Evolutionary conservation across 169 alveolate species (phyloP), one percentile per base, ranked within the genome.

Genomic region (Eimeria zaria): DNA sequence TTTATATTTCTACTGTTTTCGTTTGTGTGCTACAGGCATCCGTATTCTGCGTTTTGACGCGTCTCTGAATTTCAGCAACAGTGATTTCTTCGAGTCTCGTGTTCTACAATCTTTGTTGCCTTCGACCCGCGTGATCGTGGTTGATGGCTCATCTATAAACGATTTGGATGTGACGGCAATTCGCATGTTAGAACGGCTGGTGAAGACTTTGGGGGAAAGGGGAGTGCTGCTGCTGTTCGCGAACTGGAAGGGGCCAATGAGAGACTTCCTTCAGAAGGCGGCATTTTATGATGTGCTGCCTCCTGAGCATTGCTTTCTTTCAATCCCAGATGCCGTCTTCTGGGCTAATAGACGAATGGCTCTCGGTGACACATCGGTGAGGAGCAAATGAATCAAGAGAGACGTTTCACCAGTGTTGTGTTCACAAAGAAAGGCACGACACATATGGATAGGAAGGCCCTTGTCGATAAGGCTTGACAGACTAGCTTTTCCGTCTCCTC

Each of bases 41-140:
- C 76, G 88, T 41, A 89, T 96, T n/a, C 46, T 96, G 74, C 97
- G 97, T 30, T 94, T 96, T 69, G 97, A 95, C 93, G 97, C 97
- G 27, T 93, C 97, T 9, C 88, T 96, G 69, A 95, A 96, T 81
- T 96, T 96, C 96, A 89, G 96, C 84, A 96, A 96, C 90, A 84
- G 95, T 62, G 97, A 76, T 64, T 96, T 62, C 85, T 95, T 96
- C n/a, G 96, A 95, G 85, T 33, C 83, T 9, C 85, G 91, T 24
- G 91, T 96, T 48, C 44, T 78, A 67, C 92, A 94, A 30, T 64
- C 58, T n/a, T 36, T 78, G 80, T 58, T 88, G 96, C 92, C 88
- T 46, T 39, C 76, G 9, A 91, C 92, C 18, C 93, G 95, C 27
- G 58, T 48, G 48, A 67, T 96, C 36, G 67, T 96, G 36, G 69